These are phyloP conservation scores for Synchytrium microbalum DNA, from an alignment of 371 early-diverging fungal species.

Conservation along the genomic window DNA sequence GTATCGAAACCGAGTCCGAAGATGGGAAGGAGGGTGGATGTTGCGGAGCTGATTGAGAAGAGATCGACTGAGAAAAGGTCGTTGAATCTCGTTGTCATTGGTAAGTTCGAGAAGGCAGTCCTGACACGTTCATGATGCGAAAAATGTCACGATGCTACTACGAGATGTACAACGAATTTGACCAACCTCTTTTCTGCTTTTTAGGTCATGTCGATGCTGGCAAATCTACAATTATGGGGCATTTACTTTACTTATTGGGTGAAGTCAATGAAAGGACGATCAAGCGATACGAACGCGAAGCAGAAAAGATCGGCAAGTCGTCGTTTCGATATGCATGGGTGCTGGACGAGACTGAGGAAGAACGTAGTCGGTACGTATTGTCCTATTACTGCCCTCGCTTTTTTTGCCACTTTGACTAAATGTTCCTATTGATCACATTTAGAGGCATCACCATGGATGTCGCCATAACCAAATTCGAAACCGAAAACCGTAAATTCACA, in stretches of 20 bases:
- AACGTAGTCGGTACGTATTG: conserved; percentile 57
- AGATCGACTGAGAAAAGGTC: conserved; percentile 58
- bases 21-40: conserved; percentile 14
- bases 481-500: conserved; percentile 68
- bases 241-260: conserved; percentile 79
- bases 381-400: not conserved
- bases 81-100: conserved; percentile 80
- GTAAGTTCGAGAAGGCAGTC: conserved; percentile 27
- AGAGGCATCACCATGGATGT: conserved; percentile 97
- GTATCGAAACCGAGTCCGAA: not conserved
- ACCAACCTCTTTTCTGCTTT: conserved; percentile 3
- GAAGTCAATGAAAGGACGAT: conserved; percentile 85
- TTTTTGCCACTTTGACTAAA: not conserved
- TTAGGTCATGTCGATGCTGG: conserved; percentile 97
- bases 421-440: not conserved
- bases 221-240: conserved; percentile 97
- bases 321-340: conserved; percentile 96
- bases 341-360: conserved; percentile 88
- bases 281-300: conserved; percentile 87
- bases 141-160: conserved; percentile 3
- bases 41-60: conserved; percentile 65
- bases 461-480: conserved; percentile 85
- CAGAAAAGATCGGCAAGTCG: conserved; percentile 83
- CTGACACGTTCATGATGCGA: not conserved
- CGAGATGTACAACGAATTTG: not conserved